Base-by-base conservation (phyloP, 169 alveolate species). In the Cryptosporidium parvum region DNA sequence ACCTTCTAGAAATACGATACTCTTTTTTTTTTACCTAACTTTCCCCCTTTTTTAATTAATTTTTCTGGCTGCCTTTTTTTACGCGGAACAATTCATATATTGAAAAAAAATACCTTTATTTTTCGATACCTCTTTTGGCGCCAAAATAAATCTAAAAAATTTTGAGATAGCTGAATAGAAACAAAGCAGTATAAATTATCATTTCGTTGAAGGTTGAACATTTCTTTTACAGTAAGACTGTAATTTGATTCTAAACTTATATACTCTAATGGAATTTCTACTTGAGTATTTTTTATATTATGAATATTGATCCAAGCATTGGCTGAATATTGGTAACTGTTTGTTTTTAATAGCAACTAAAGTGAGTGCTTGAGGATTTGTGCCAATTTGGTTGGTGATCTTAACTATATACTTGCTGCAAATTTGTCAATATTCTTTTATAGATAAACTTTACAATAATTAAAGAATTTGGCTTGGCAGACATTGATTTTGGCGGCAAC, bases 61-160 rank as follows among this genome's bases (percentile, higher is more conserved):
- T 56, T 26, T 56, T 56, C 51, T 35, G 33, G 33, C 53, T 65
- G 48, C 72, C 72, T 65, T 65, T 65, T 59, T 35, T 65, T 65
- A 65, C 72, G 72, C 72, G 72, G 72, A 65, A 33, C 1, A n/a
- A 56, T 56, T 56, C n/a, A 9, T 8, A 3, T 3, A 18, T 16
- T 12, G 10, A 3, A 1, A n/a, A n/a, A 26, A 23, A 26, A n/a
- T 48, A 48, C 69, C n/a, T 59, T 65, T 65, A 65, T 65, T 44
- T 65, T 65, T 8, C 72, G 72, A 65, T 65, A 65, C 72, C 48
- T n/a, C 8, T 1, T 65, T 65, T 65, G 51, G 72, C 72, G 72
- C 53, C 53, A 65, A 3, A 8, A 5, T 1, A 31, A 33, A 65
- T 65, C 72, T 65, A 65, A 65, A 62, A 62, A 65, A 31, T 59